phyloP scores from a whole-genome alignment of 1,284 basidiomycete species.

The Leccinum subrobustum region DNA sequence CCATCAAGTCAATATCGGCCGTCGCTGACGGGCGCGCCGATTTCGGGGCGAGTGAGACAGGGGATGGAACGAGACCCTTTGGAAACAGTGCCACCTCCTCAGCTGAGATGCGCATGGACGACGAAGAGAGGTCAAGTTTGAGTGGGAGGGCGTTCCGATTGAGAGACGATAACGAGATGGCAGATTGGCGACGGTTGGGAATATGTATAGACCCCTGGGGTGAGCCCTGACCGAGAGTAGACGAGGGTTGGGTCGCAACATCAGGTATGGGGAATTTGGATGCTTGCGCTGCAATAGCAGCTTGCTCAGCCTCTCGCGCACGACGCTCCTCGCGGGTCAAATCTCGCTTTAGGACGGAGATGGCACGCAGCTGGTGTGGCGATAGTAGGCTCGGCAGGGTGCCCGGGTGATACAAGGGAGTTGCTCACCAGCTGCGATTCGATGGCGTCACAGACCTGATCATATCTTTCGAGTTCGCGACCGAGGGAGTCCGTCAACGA shows the following conservation, averaged over 20 bases:
- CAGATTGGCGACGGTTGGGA: slow-evolving; percentile 58
- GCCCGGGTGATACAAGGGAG: not conserved
- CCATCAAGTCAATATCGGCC: slow-evolving; percentile 62
- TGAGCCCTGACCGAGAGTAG: slow-evolving; percentile 23
- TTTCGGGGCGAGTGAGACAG: slow-evolving; percentile 74
- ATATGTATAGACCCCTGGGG: slow-evolving; percentile 31
- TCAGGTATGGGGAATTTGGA: slow-evolving; percentile 29
- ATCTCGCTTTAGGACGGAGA: slow-evolving; percentile 68
- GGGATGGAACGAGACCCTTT: slow-evolving; percentile 60
- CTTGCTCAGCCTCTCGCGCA: slow-evolving; percentile 47
- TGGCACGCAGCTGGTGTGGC: slow-evolving; percentile 55
- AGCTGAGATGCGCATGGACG: slow-evolving; percentile 57
- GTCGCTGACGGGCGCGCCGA: slow-evolving; percentile 59
- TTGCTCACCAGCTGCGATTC: slow-evolving; percentile 63
- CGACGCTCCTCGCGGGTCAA: slow-evolving; percentile 58
- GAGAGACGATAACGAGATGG: slow-evolving; percentile 74
- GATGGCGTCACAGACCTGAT: slow-evolving; percentile 72
- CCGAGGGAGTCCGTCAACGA: slow-evolving; percentile 63
- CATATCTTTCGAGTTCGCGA: slow-evolving; percentile 70
- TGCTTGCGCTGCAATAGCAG: slow-evolving; percentile 35
- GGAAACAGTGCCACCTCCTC: slow-evolving; percentile 58
- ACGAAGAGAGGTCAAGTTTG: slow-evolving; percentile 71
- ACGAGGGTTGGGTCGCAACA: slow-evolving; percentile 11
- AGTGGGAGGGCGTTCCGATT: slow-evolving; percentile 66
- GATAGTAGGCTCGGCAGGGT: slow-evolving; percentile 1